Evolutionary conservation across 805 yeast genomes (phyloP), one percentile per base, ranked within the genome.

Genomic region (Candida loeiensis): DNA sequence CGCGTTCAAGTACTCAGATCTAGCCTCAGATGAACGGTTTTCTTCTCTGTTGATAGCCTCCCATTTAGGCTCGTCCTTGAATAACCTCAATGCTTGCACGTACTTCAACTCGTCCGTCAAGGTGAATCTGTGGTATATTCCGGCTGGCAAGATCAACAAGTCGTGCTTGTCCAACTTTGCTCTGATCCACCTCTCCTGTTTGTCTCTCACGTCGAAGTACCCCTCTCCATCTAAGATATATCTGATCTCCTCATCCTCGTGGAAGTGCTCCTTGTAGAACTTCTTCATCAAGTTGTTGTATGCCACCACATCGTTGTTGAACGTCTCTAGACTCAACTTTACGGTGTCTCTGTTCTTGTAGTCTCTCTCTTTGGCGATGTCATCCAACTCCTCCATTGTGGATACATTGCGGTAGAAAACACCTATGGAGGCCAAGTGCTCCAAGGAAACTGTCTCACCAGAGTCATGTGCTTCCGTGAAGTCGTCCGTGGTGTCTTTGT

Each of bases 21-120:
- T 59, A 13, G 71, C 72, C 18, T 51, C 58, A n/a, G 65, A 57
- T 18, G 47, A 39, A 25, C 52, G 52, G 22, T 58, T 55, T 22
- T 58, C 55, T 24, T 86, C 85, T 45, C 95, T 76, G 55, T 79
- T 77, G 53, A 85, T 75, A 6, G 96, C 95, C 25, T 82, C 77
- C 99, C 99, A 91, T 59, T 89, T 91, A 19, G 98, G 98, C 65
- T 90, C 96, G 51, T 88, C 96, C 60, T 88, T 79, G 69, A 91
- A 91, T 51, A 91, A 64, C 49, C 99, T 71, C 54, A 85, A 59
- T 3, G 98, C 95, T 44, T 76, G 75, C 49, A 91, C 82, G 49
- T 75, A 74, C 58, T 80, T 78, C 36, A 66, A 55, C 14, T 56
- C 54, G 32, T 69, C 62, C 7, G 88, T 73, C 47, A 91, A 71